Percentiles rank a stretch among this genome's conserved stretches.
These are phyloP conservation scores for Kernera saxatilis DNA, from an alignment of 345 rosid species.

Conservation along the genomic window DNA sequence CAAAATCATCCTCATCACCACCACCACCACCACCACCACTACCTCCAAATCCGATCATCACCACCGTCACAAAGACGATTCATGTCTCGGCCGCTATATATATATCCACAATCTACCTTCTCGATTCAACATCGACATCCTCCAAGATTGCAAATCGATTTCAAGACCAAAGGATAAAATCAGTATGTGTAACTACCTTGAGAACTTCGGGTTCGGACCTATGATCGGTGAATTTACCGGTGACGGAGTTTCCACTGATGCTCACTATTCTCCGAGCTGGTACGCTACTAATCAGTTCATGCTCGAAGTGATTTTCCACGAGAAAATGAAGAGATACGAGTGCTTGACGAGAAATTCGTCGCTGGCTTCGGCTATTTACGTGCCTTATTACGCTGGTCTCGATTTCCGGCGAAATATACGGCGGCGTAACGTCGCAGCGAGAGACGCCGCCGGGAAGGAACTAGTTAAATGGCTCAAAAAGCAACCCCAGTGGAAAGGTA, in stretches of 20 bases:
- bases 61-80: neutral
- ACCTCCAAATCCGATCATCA: neutral
- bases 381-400: constrained; percentile 52
- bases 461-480: constrained; percentile 32
- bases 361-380: constrained; percentile 43
- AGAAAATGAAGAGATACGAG: constrained; percentile 45
- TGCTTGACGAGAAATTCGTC: constrained; percentile 51
- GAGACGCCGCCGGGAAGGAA: constrained; percentile 40
- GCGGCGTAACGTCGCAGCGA: constrained; percentile 33
- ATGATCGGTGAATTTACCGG: neutral
- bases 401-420: constrained; percentile 46
- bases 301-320: constrained; percentile 49
- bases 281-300: constrained; percentile 49
- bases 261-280: constrained; percentile 12
- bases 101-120: constrained; percentile 44
- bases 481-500: constrained; percentile 48
- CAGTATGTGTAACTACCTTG: constrained; percentile 42
- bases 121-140: constrained; percentile 40
- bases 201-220: constrained; percentile 48
- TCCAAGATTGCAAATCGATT: constrained; percentile 36
- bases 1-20: constrained; percentile 17
- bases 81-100: constrained; percentile 41
- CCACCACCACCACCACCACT: neutral
- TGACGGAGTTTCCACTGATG: neutral
- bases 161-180: constrained; percentile 35